phyloP scores from a whole-genome alignment of 1,139 yeast genomes.

The Candida sp. region DNA sequence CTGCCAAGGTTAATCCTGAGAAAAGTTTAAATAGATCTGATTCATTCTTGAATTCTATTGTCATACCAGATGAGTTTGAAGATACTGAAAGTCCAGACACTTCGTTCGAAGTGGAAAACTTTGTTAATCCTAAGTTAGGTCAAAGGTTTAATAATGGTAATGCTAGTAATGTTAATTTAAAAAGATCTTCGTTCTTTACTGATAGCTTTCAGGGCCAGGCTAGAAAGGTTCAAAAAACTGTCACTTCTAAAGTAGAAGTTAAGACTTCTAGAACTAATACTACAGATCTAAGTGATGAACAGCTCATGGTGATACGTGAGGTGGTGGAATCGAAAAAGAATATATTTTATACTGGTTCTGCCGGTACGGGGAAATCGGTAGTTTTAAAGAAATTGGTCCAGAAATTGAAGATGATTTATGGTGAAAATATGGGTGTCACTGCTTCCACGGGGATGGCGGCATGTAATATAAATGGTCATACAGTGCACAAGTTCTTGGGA shows the following conservation, averaged over 20 bases:
- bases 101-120: constrained; percentile 26
- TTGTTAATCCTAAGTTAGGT: constrained; percentile 18
- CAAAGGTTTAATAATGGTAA: constrained; percentile 7
- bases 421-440: constrained; percentile 65
- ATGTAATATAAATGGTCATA: constrained; percentile 78
- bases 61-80: constrained; percentile 19
- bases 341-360: constrained; percentile 75
- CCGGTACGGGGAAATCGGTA: constrained; percentile 86
- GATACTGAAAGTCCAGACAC: constrained; percentile 25
- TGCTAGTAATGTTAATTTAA: constrained; percentile 1
- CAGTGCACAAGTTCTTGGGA: constrained; percentile 76
- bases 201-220: constrained; percentile 16
- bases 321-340: constrained; percentile 54
- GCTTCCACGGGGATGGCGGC: constrained; percentile 96
- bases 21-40: constrained; percentile 12
- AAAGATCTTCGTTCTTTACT: constrained; percentile 7
- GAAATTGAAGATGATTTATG: constrained; percentile 28
- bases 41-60: constrained; percentile 16
- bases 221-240: constrained; percentile 15
- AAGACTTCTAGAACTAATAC: background rate
- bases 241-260: background rate
- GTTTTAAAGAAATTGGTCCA: constrained; percentile 59
- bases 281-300: constrained; percentile 52
- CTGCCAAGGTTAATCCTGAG: background rate
- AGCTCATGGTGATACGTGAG: constrained; percentile 59